Evolutionary conservation across 345 rosid genomes (phyloP).

Genomic region (Anastatica hierochuntica): DNA sequence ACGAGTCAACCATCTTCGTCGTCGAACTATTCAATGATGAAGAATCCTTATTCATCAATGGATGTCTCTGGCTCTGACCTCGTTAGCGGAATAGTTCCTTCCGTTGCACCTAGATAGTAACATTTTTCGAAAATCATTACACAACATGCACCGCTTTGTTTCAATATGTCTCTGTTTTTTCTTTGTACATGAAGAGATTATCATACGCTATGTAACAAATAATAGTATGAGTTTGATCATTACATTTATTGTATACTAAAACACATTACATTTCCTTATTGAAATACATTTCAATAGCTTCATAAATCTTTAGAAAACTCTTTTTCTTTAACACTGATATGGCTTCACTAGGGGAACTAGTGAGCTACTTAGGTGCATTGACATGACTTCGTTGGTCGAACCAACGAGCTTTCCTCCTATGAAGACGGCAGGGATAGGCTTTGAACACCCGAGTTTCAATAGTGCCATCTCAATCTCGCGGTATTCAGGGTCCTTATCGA

Average conservation of each 20-base stretch:
- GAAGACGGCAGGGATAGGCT: constrained; percentile 64
- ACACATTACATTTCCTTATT: not conserved
- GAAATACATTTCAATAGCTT: not conserved
- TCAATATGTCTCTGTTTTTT: constrained; percentile 4
- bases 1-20: constrained; percentile 38
- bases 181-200: not conserved
- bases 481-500: constrained; percentile 64
- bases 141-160: not conserved
- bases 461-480: constrained; percentile 68
- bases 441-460: constrained; percentile 50
- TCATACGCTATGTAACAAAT: not conserved
- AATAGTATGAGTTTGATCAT: no score
- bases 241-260: no score
- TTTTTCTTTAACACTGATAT: constrained; percentile 22
- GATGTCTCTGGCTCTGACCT: constrained; percentile 90
- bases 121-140: not conserved
- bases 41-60: constrained; percentile 41
- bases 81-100: constrained; percentile 63
- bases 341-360: constrained; percentile 53
- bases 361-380: constrained; percentile 56
- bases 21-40: constrained; percentile 32
- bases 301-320: not conserved
- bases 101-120: constrained; percentile 56
- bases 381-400: constrained; percentile 76
- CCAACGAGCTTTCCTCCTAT: constrained; percentile 67